Conservation (phyloP, 176 grass and related monocot genomes). For the Bonia amplexicaulis region DNA sequence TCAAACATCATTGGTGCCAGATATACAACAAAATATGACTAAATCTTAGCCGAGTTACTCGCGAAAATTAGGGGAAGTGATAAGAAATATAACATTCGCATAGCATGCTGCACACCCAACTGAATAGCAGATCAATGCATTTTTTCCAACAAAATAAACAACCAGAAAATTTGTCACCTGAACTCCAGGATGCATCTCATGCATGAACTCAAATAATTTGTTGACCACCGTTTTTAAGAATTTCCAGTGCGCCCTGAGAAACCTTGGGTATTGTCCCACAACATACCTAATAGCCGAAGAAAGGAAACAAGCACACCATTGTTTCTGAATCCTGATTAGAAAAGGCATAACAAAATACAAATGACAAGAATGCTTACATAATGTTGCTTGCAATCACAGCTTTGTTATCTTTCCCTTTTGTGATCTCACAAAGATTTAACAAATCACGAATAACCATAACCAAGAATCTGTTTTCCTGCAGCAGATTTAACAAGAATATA, state of each 20-base stretch:
- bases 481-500: neutral
- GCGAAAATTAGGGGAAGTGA: neutral
- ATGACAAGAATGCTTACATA: conserved; percentile 50
- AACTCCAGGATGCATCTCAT: conserved; percentile 99
- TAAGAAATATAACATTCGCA: neutral
- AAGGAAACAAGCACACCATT: neutral
- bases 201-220: conserved; percentile 99
- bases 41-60: neutral
- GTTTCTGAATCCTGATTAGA: no score
- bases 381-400: conserved; percentile 99
- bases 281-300: conserved; percentile 66
- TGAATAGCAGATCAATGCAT: conserved; percentile 36
- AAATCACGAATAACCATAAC: conserved; percentile 99
- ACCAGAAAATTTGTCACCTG: conserved; percentile 50
- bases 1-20: neutral
- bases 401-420: conserved; percentile 99
- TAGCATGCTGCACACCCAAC: neutral
- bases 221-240: conserved; percentile 98
- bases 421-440: conserved; percentile 98
- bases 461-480: conserved; percentile 95
- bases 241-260: conserved; percentile 99
- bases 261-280: conserved; percentile 96
- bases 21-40: conserved; percentile 10
- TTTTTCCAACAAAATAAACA: neutral
- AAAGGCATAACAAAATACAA: no score